These are phyloP conservation scores for Talaromyces piceae DNA, from an alignment of 2,329 filamentous ascomycete genomes.

Conservation along the genomic window DNA sequence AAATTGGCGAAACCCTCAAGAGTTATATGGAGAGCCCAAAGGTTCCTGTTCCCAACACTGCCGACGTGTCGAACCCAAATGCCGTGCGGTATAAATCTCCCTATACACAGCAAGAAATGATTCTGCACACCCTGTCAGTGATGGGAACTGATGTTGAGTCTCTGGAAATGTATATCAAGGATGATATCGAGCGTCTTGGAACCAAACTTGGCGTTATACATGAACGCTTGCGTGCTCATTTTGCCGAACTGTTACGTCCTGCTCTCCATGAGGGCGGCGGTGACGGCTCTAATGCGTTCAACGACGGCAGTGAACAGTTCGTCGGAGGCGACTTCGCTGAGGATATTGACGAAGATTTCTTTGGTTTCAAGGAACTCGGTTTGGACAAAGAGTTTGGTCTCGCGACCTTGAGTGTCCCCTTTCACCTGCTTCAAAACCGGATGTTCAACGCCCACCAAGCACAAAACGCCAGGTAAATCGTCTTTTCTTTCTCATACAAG, in stretches of 20 bases:
- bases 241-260: slow-evolving; percentile 87
- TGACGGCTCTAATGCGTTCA: slow-evolving; percentile 85
- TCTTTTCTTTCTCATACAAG: slow-evolving; percentile 4
- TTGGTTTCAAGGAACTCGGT: slow-evolving; percentile 92
- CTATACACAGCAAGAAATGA: slow-evolving; percentile 75
- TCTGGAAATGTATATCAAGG: slow-evolving; percentile 79
- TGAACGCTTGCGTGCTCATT: slow-evolving; percentile 87
- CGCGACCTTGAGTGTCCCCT: slow-evolving; percentile 78
- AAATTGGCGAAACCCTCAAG: slow-evolving; percentile 71
- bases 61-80: slow-evolving; percentile 34
- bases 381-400: slow-evolving; percentile 86
- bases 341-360: slow-evolving; percentile 97
- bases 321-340: slow-evolving; percentile 95
- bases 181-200: slow-evolving; percentile 82
- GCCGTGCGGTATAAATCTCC: slow-evolving; percentile 51
- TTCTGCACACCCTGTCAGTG: slow-evolving; percentile 77
- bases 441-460: slow-evolving; percentile 79
- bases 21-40: slow-evolving; percentile 79
- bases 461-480: slow-evolving; percentile 54
- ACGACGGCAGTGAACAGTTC: slow-evolving; percentile 95
- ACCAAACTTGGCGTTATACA: slow-evolving; percentile 76
- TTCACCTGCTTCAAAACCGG: slow-evolving; percentile 87
- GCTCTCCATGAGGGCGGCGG: slow-evolving; percentile 72
- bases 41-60: slow-evolving; percentile 48
- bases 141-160: slow-evolving; percentile 75